Conservation (phyloP, 1,284 basidiomycete species). For the Cryptococcus sp. region DNA sequence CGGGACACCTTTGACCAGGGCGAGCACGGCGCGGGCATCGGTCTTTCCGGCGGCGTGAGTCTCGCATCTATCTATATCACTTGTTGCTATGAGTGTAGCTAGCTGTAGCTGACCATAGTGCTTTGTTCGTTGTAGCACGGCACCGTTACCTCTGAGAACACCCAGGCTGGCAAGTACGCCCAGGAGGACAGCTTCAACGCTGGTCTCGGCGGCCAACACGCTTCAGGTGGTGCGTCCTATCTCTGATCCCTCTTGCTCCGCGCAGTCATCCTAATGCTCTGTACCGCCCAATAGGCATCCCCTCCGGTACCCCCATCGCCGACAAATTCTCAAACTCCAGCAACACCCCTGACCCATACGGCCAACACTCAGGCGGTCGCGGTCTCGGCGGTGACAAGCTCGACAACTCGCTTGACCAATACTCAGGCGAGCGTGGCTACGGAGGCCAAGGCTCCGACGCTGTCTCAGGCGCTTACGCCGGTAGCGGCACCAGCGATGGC, state of each 20-base stretch:
- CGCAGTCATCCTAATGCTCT: neutral
- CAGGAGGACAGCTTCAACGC: conserved; percentile 30
- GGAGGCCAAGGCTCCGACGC: conserved; percentile 16
- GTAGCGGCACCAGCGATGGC: conserved; percentile 31
- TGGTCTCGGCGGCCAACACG: conserved; percentile 37
- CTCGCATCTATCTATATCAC: neutral
- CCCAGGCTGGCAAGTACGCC: conserved; percentile 22
- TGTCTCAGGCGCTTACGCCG: conserved; percentile 36
- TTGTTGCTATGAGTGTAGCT: neutral
- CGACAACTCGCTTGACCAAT: conserved; percentile 25
- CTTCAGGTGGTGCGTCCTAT: conserved; percentile 30
- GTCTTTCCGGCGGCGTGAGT: conserved; percentile 37
- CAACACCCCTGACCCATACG: conserved; percentile 12
- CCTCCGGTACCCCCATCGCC: conserved; percentile 30
- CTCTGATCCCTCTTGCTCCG: neutral
- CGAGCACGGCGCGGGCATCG: conserved; percentile 36
- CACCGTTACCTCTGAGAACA: conserved; percentile 21
- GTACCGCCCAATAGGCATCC: conserved; percentile 9
- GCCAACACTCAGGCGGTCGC: neutral
- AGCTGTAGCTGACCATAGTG: neutral
- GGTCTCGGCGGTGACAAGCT: conserved; percentile 12
- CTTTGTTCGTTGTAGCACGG: conserved; percentile 17
- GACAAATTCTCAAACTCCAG: conserved; percentile 29
- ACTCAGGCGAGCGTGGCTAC: conserved; percentile 4
- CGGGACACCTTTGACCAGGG: conserved; percentile 20